Percentiles rank a stretch among this genome's conserved stretches.
phyloP scores from a whole-genome alignment of 2,329 filamentous ascomycete genomes.

The Rhinocladiella mackenziei region DNA sequence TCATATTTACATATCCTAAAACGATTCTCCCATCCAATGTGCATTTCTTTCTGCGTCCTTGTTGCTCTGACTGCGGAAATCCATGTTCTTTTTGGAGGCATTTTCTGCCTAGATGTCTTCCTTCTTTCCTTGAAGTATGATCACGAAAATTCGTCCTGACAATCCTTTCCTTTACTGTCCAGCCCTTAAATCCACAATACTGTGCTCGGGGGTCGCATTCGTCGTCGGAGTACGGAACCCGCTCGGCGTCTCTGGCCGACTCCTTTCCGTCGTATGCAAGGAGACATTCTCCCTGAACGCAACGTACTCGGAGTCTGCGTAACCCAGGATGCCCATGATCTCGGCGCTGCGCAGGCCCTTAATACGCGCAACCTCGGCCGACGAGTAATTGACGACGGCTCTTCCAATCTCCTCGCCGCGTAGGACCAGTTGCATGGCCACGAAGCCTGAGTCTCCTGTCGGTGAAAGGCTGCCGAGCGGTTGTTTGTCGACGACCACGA shows the following conservation, averaged over 20 bases:
- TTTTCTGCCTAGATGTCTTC: too few relatives aligned
- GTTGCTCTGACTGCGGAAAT: too few relatives aligned
- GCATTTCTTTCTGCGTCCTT: too few relatives aligned
- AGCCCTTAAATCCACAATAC: conserved; percentile 19
- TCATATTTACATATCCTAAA: neutral
- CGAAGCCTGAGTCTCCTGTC: conserved; percentile 19
- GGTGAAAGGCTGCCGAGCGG: conserved; percentile 35
- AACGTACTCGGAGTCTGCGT: conserved; percentile 92
- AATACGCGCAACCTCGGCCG: conserved; percentile 75
- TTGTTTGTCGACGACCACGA: conserved; percentile 71
- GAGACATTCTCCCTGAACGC: conserved; percentile 84
- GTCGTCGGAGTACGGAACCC: conserved; percentile 17
- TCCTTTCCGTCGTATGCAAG: conserved; percentile 41
- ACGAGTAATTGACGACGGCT: conserved; percentile 89
- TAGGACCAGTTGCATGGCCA: conserved; percentile 27
- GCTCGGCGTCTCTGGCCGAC: conserved; percentile 26
- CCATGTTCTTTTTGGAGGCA: too few relatives aligned
- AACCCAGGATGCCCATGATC: conserved; percentile 76
- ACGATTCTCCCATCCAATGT: too few relatives aligned
- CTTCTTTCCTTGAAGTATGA: too few relatives aligned
- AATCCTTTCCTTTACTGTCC: neutral
- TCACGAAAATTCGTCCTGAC: too few relatives aligned
- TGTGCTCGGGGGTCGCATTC: conserved; percentile 23
- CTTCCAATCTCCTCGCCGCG: conserved; percentile 71
- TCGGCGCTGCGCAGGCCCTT: conserved; percentile 78